A percentile compares a stretch with the other conserved stretches of the same genome.
Evolutionary conservation across 2,329 filamentous ascomycete genomes (phyloP).

Genomic region (Xylaria digitata): DNA sequence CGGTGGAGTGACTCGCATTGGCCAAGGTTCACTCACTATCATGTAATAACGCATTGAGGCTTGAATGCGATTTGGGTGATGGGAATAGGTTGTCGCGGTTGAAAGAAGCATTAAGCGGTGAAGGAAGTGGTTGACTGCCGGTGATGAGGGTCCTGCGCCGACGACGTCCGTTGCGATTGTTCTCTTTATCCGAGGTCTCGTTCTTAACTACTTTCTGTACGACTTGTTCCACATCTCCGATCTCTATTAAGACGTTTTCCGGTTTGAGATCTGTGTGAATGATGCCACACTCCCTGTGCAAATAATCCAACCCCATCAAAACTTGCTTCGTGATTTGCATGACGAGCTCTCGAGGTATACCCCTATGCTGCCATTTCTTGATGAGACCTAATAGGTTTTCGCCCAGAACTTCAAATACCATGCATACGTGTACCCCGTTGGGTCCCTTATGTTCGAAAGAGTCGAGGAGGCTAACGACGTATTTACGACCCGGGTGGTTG

Average conservation of each 20-base stretch:
- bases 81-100: slow-evolving; percentile 79
- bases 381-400: slow-evolving; percentile 95
- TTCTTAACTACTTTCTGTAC: slow-evolving; percentile 95
- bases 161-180: slow-evolving; percentile 90
- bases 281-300: slow-evolving; percentile 97
- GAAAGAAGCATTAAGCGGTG: slow-evolving; percentile 92
- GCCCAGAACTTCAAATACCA: slow-evolving; percentile 98
- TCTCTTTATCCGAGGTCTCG: slow-evolving; percentile 79
- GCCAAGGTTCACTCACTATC: slow-evolving; percentile 67
- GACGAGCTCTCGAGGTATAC: slow-evolving; percentile 94
- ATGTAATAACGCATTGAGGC: slow-evolving; percentile 85
- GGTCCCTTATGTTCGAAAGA: slow-evolving; percentile 98
- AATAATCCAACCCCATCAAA: slow-evolving; percentile 91
- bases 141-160: slow-evolving; percentile 94
- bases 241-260: slow-evolving; percentile 98
- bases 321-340: slow-evolving; percentile 99
- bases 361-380: slow-evolving; percentile 98
- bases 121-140: slow-evolving; percentile 94
- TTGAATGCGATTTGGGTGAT: slow-evolving; percentile 73
- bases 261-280: slow-evolving; percentile 98
- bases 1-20: background rate
- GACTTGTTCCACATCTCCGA: slow-evolving; percentile 98
- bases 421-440: slow-evolving; percentile 96
- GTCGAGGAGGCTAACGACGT: slow-evolving; percentile 95
- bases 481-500: slow-evolving; percentile 90